A percentile compares a stretch with the other conserved stretches of the same genome.
Evolutionary conservation across 1,284 basidiomycete species (phyloP).

Genomic region (Cutaneotrichosporon cutaneum): DNA sequence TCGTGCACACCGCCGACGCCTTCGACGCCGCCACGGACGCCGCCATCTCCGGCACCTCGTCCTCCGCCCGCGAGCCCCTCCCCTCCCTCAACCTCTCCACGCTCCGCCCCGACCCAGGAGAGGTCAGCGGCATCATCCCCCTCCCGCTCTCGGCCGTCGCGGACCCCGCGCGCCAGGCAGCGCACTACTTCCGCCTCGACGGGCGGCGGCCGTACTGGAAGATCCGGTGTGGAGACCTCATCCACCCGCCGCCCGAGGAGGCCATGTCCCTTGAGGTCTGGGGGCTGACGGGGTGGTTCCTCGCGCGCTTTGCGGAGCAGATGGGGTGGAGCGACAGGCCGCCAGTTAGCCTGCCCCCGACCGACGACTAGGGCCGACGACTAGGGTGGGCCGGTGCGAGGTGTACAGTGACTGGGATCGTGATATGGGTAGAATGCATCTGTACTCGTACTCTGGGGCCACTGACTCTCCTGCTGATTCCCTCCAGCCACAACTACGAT

Average conservation of each 20-base stretch:
- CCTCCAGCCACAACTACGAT: no score
- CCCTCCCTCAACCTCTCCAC: constrained; percentile 29
- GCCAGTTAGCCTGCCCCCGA: constrained; percentile 9
- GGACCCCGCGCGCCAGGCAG: constrained; percentile 22
- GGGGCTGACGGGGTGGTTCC: constrained; percentile 49
- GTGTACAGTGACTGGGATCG: no score
- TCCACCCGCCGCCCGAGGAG: constrained; percentile 21
- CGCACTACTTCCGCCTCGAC: constrained; percentile 43
- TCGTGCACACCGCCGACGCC: constrained; percentile 27
- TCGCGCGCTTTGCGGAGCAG: constrained; percentile 34
- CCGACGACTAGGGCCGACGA: no score
- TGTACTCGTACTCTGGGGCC: background rate
- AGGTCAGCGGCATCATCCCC: constrained; percentile 42
- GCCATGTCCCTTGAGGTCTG: constrained; percentile 37
- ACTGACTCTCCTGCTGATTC: no score
- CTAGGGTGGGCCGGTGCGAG: no score
- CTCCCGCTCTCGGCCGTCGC: constrained; percentile 35
- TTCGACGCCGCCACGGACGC: constrained; percentile 10
- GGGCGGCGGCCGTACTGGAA: constrained; percentile 40
- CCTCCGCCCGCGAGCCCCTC: constrained; percentile 19
- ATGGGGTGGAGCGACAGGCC: constrained; percentile 38
- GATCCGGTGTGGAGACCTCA: constrained; percentile 34
- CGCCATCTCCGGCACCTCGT: background rate
- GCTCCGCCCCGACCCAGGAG: constrained; percentile 32
- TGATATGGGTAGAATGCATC: background rate